phyloP scores from a whole-genome alignment of 768 basidiomycete species.

The Coprinopsis marcescibilis region DNA sequence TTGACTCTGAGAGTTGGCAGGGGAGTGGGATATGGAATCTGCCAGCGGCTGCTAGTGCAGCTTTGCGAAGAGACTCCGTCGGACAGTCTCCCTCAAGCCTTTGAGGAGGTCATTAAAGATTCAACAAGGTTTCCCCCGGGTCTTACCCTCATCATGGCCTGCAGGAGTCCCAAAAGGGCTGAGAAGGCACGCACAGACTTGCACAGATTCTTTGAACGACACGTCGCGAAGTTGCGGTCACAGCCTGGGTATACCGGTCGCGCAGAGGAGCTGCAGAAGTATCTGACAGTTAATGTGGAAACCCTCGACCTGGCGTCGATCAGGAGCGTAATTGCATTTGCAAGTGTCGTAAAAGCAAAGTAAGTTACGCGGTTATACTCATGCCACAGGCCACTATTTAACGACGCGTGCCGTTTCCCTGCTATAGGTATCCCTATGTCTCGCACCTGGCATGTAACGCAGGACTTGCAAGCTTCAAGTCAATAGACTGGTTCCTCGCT shows the following conservation, averaged over 20 bases:
- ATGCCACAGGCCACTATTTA: conserved; percentile 2
- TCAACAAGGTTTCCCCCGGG: conserved; percentile 31
- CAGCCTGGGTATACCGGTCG: conserved; percentile 41
- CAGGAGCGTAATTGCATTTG: conserved; percentile 57
- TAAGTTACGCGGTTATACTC: conserved; percentile 25
- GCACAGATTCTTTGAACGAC: conserved; percentile 45
- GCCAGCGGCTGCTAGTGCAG: conserved; percentile 69
- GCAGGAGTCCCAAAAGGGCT: conserved; percentile 61
- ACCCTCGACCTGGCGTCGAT: conserved; percentile 60
- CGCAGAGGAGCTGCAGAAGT: conserved; percentile 51
- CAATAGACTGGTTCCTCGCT: conserved; percentile 44
- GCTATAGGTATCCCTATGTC: conserved; percentile 65
- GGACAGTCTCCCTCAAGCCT: conserved; percentile 45
- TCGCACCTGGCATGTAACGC: conserved; percentile 82
- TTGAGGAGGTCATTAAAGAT: conserved; percentile 23
- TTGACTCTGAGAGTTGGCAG: conserved; percentile 29
- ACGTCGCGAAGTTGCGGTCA: conserved; percentile 35
- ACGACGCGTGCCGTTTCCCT: neutral
- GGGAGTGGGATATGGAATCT: conserved; percentile 80
- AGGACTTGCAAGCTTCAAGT: conserved; percentile 55
- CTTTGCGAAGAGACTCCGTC: conserved; percentile 45
- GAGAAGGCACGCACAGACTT: conserved; percentile 55
- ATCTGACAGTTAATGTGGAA: conserved; percentile 55
- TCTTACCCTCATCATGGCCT: conserved; percentile 76
- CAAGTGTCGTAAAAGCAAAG: conserved; percentile 47